Base-by-base conservation (phyloP, 805 yeast species). In the Wickerhamomyces sydowiorum region DNA sequence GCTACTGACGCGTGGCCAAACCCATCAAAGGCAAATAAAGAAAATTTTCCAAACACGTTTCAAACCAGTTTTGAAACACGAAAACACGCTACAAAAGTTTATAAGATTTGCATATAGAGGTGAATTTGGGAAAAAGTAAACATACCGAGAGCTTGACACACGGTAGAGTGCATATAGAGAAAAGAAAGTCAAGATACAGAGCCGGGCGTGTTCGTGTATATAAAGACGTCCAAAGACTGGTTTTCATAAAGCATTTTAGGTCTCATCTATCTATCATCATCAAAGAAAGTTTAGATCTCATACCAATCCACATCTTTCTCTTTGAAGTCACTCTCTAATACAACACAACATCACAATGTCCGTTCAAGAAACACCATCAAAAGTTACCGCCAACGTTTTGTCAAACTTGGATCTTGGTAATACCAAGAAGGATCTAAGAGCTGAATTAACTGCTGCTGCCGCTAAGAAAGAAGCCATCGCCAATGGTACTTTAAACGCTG, bases 331-430 rank as follows among this genome's bases (percentile, higher is more conserved):
- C 6, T 10, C 37, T 30, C 23, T 45, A 32, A 2, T 25, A 9
- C 30, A 38, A 25, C 15, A 38, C 19, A 32, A 39, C 14, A 35
- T 34, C 7, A 54, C 44, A 50, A 59, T 55, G 60, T 50, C 82
- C 35, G 60, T 66, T 38, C 74, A 79, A 65, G 80, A 80, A 73
- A 85, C 96, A 17, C 87, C 87, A 46, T 78, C 85, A 30, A 81
- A 81, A 62, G 72, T 63, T 45, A 71, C 86, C 43, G 85, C 86
- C 36, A 63, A 61, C 45, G 81, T 78, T 23, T 64, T 80, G 35
- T 67, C 75, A 23, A 66, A 65, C 56, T 68, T 81, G 41, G 80
- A 76, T 50, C 60, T 80, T 39, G 59, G 63, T 37, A 67, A 65
- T 40, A 55, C 72, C 48, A 63, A 67, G 56, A 65, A 72, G 57